Evolutionary conservation across 2,329 filamentous ascomycete genomes (phyloP), one percentile per base, ranked within the genome.

Genomic region (Cladosporium sp.): DNA sequence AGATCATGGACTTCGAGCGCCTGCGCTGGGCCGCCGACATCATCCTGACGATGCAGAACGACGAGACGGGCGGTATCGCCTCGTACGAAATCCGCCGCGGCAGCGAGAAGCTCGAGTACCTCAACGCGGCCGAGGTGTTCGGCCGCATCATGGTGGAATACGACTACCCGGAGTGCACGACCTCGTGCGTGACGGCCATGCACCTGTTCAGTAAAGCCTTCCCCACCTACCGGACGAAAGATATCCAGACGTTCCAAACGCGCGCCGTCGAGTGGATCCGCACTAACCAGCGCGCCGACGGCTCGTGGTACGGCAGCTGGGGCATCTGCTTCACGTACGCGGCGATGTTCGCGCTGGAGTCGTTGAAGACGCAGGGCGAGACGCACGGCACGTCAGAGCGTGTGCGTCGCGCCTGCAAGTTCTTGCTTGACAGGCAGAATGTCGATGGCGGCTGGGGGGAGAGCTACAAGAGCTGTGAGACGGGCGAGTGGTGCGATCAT

Each of bases 81-180:
- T 93, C 89, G 13, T 99, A 99, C 67, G 93, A 99, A 65, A 81
- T 81, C 1, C 86, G 85, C 1, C 83, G 93, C 20, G 92, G 86
- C 2, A 86, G 88, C 8, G 78, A 87, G 58, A 81, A 80, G 58
- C 68, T 97, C 58, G 93, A 99, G 68, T 78, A 84, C 67, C 80
- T 99, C 38, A 99, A 99, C 63, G 92, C 92, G 0, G 93, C 93
- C 1, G 93, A 99, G 67, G 91, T 99, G 0, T 99, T 99, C 68
- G 91, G 89, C 12, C 81, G 85, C 17, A 99, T 99, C 72, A 99
- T 99, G 93, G 86, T 99, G 48, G 92, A 97, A 65, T 99, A 99
- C 68, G 89, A 96, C 67, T 97, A 99, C 64, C 90, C 92, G 0
- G 93, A 99, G 69, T 99, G 93, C 74, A 99, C 93, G 0, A 97